Percentiles rank a stretch among this genome's conserved stretches.
phyloP scores from a whole-genome alignment of 73 alveolate genomes.

The Paramecium sonneborni region DNA sequence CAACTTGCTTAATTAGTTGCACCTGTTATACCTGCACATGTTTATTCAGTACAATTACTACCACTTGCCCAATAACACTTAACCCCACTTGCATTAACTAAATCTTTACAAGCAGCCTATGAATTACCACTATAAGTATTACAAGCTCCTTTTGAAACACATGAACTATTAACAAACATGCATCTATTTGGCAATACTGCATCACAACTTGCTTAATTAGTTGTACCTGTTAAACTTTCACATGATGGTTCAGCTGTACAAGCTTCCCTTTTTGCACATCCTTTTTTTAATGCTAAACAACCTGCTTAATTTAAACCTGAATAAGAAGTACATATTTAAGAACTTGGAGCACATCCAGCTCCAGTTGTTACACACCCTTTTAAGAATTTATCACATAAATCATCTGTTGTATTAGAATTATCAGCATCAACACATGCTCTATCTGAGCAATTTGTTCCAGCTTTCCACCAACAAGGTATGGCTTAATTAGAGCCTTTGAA shows the following conservation, averaged over 20 bases:
- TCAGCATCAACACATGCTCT: not conserved
- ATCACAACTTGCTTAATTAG: not conserved
- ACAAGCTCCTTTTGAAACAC: not conserved
- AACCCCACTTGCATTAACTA: not conserved
- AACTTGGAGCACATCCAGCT: not conserved
- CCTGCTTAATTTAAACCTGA: not conserved
- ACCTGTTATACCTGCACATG: not conserved
- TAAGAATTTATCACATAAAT: not conserved
- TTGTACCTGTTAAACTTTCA: not conserved
- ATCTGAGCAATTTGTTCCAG: not conserved
- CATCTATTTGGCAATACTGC: not conserved
- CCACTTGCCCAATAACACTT: not conserved
- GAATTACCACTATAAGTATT: not conserved
- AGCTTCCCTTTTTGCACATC: not conserved
- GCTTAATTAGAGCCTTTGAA: not conserved
- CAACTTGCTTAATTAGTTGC: not conserved
- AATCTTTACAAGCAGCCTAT: not conserved
- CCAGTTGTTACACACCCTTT: slow-evolving; percentile 51
- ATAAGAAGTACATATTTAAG: not conserved
- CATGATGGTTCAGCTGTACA: not conserved
- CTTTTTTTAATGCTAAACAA: not conserved
- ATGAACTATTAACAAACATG: not conserved
- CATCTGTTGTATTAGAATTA: slow-evolving; percentile 16
- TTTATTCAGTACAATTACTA: not conserved
- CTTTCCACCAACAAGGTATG: not conserved